A percentile compares a stretch with the other conserved stretches of the same genome.
Conservation (phyloP, 495 filamentous ascomycete species). For the Glonium stellatum region DNA sequence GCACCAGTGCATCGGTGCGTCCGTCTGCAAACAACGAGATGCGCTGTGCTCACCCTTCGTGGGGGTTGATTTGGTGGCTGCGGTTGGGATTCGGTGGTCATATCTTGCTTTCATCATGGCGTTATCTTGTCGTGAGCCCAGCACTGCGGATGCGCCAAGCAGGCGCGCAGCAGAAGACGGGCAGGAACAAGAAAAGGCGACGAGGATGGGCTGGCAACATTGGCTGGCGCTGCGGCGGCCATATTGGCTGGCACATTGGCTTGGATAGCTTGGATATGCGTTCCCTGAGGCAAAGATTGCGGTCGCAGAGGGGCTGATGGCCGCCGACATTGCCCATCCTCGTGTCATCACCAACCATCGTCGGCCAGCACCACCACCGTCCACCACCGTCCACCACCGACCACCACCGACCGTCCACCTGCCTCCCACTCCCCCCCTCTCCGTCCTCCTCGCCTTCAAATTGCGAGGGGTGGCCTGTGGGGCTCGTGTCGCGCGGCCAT, state of each 20-base stretch:
- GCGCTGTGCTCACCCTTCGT: neutral
- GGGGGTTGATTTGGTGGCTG: neutral
- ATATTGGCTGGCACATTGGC: too few species aligned
- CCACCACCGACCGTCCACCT: neutral
- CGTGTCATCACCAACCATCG: too few species aligned
- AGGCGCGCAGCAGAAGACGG: neutral
- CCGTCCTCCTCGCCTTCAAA: neutral
- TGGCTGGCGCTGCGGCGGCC: neutral
- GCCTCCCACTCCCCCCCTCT: too few species aligned
- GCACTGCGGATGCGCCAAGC: neutral
- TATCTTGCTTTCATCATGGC: slow-evolving; percentile 3
- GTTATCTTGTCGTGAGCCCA: neutral
- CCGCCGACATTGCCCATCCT: too few species aligned
- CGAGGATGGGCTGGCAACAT: neutral
- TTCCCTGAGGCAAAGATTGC: too few species aligned
- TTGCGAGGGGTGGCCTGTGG: slow-evolving; percentile 2
- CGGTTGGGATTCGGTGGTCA: neutral
- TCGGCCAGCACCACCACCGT: neutral
- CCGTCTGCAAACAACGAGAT: neutral
- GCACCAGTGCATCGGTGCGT: too few species aligned
- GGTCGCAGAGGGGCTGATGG: too few species aligned
- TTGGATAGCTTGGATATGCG: too few species aligned
- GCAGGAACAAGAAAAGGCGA: neutral
- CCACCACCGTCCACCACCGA: neutral
- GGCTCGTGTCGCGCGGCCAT: neutral